Percentiles rank a stretch among this genome's conserved stretches.
phyloP scores from a whole-genome alignment of 176 grass and related monocot genomes.

The Tillandsia leiboldiana region DNA sequence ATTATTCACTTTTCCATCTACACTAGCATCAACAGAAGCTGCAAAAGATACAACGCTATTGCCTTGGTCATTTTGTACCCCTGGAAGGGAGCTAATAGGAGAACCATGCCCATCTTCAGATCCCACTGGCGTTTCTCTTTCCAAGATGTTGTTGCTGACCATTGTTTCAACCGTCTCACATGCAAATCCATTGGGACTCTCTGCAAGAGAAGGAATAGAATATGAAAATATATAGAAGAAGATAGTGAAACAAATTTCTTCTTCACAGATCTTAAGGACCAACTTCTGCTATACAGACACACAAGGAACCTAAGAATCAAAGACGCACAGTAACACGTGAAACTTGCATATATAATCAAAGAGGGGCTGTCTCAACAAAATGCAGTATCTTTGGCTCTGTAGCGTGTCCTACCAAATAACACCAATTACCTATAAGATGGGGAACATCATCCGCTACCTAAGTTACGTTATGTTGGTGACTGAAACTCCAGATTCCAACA shows the following conservation, averaged over 20 bases:
- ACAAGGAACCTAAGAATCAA: background rate
- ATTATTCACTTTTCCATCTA: constrained; percentile 50
- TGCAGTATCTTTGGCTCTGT: too few species aligned
- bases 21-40: constrained; percentile 44
- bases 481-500: too few species aligned
- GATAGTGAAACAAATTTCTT: background rate
- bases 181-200: constrained; percentile 33
- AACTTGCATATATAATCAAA: too few species aligned
- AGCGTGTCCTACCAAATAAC: too few species aligned
- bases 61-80: constrained; percentile 48
- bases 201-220: constrained; percentile 31
- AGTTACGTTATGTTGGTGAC: too few species aligned
- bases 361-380: too few species aligned
- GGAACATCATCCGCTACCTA: too few species aligned
- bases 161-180: constrained; percentile 44
- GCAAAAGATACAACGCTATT: constrained; percentile 37
- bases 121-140: constrained; percentile 48
- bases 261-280: background rate
- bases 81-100: constrained; percentile 50
- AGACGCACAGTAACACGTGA: background rate
- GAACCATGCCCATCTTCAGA: constrained; percentile 69
- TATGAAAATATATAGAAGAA: constrained; percentile 15
- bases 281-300: background rate
- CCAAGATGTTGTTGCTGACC: constrained; percentile 47
- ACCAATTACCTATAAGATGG: too few species aligned